Conservation (phyloP, 192 early-diverging fungal species). For the Coemansia sp. region DNA sequence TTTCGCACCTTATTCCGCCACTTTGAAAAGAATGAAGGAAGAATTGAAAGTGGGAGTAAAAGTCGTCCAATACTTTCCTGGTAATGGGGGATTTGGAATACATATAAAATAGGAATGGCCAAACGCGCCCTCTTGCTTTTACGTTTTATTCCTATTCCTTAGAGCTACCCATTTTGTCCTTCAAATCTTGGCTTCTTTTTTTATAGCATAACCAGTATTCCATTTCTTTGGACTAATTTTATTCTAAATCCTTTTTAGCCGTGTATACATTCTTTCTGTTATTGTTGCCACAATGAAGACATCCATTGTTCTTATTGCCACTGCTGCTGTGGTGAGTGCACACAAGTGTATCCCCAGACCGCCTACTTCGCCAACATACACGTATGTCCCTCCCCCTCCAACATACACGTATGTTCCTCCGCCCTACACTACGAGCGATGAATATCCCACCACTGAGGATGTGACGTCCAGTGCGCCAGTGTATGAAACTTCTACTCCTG, state of each 20-base stretch:
- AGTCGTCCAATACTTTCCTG: not conserved
- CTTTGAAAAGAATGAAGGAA: not conserved
- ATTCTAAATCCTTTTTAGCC: slow-evolving; percentile 12
- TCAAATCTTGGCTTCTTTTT: not conserved
- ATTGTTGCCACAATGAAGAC: slow-evolving; percentile 27
- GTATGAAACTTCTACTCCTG: slow-evolving; percentile 7
- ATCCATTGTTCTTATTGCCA: slow-evolving; percentile 21
- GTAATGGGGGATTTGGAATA: not conserved
- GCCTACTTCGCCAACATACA: slow-evolving; percentile 13
- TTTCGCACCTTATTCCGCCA: not conserved
- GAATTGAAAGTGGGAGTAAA: too few relatives aligned
- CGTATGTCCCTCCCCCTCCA: slow-evolving; percentile 1
- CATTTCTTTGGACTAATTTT: not conserved
- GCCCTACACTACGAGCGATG: slow-evolving; percentile 16
- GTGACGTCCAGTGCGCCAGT: not conserved
- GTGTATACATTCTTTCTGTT: not conserved
- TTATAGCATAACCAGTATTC: not conserved
- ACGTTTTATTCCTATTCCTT: not conserved
- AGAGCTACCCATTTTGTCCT: not conserved
- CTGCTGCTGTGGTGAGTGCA: slow-evolving; percentile 27
- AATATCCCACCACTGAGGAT: slow-evolving; percentile 2
- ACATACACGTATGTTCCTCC: slow-evolving; percentile 5
- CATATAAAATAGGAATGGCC: not conserved
- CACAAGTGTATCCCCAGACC: slow-evolving; percentile 43
- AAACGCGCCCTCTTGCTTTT: not conserved